phyloP scores from a whole-genome alignment of 371 early-diverging fungal genomes.

The Apophysomyces sp. region DNA sequence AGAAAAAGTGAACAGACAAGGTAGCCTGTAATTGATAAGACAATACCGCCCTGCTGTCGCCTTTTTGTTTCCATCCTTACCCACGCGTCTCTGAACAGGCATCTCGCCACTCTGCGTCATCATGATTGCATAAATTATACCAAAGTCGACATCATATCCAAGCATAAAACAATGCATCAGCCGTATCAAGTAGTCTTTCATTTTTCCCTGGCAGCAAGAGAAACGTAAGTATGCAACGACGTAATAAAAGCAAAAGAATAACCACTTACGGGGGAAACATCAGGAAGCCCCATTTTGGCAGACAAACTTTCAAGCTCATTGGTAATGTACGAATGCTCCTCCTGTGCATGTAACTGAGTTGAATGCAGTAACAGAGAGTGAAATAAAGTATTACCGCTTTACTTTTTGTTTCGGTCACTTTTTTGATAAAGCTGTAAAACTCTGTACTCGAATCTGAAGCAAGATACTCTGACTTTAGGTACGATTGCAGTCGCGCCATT shows the following conservation, averaged over 20 bases:
- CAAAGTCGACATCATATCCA: constrained; percentile 52
- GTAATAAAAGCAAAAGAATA: background rate
- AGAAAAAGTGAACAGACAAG: constrained; percentile 47
- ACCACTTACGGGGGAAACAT: constrained; percentile 36
- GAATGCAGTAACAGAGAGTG: background rate
- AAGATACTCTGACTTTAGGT: constrained; percentile 35
- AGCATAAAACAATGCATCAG: constrained; percentile 53
- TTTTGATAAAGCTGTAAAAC: constrained; percentile 31
- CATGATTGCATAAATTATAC: constrained; percentile 55
- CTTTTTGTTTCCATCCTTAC: constrained; percentile 17
- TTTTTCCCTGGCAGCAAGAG: constrained; percentile 24
- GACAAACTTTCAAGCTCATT: constrained; percentile 24
- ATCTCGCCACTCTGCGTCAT: constrained; percentile 51
- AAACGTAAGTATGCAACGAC: background rate
- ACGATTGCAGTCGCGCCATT: background rate
- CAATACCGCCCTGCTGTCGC: background rate
- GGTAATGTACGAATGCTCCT: constrained; percentile 31
- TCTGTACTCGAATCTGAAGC: constrained; percentile 38
- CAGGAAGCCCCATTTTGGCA: constrained; percentile 32
- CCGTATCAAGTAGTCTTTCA: constrained; percentile 46
- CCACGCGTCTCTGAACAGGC: constrained; percentile 41
- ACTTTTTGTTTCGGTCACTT: constrained; percentile 30
- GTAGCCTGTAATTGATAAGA: constrained; percentile 50
- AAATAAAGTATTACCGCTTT: constrained; percentile 31
- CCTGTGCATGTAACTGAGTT: constrained; percentile 15